Evolutionary conservation across 2,329 filamentous ascomycete species (phyloP), one percentile per base, ranked within the genome.

Genomic region (Aquanectria penicillioides): DNA sequence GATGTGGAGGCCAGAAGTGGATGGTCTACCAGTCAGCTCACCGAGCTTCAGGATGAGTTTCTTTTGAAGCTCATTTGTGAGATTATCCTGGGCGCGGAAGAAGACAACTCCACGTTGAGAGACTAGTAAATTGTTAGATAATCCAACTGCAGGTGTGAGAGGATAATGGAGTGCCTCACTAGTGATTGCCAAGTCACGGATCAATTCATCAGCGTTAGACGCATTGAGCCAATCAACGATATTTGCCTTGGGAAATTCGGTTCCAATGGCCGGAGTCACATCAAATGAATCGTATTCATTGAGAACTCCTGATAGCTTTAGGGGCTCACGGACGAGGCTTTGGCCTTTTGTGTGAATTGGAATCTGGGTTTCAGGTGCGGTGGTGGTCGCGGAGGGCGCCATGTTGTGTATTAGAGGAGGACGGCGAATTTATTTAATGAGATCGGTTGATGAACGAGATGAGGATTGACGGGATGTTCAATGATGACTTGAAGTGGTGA

Each of bases 21-120:
- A 67, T 0, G 86, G 86, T 58, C 86, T 86, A 54, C 85, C 85
- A 0, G 83, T 80, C 0, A 88, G 78, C 69, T 86, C 75, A 10
- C 87, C 87, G 1, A 89, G 80, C 1, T 82, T 79, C 41, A 88
- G 81, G 17, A 87, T 84, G 0, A 92, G 79, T 51, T 87, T 77
- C 75, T 92, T 92, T 67, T 90, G 87, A 2, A 88, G 80, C 2
- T 86, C 84, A 68, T 89, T 83, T 62, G 81, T 82, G 31, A 90
- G 74, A 29, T 79, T 77, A 68, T 89, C 79, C 63, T 92, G 89
- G 25, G 83, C 81, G 17, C 88, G 84, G 75, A 91, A 89, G 77
- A 91, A 90, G 26, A 91, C 87, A 4, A 91, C 89, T 9, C 88
- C 88, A 0, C 89, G 84, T 59, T 86, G 83, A 2, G 88, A 90